Evolutionary conservation across 2,329 filamentous ascomycete genomes (phyloP).

Genomic region (Chaetomium strumarium): DNA sequence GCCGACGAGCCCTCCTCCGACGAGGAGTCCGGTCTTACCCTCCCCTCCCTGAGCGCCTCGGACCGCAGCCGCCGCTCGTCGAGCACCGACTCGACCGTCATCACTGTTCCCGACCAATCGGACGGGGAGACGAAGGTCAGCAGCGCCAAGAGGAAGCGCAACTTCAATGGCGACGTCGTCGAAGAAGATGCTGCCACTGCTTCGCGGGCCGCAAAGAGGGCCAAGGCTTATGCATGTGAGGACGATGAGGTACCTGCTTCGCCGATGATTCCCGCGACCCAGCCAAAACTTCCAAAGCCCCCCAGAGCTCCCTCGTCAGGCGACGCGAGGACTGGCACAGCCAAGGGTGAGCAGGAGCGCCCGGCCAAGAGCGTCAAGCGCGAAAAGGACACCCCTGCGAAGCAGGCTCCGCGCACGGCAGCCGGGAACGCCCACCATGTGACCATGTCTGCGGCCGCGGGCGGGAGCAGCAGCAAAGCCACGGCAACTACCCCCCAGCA

Average conservation of each 20-base stretch:
- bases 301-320: slow-evolving; percentile 7
- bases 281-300: slow-evolving; percentile 3
- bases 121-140: not conserved
- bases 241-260: too few relatives aligned
- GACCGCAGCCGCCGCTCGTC: not conserved
- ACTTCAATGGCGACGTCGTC: not conserved
- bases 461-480: not conserved
- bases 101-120: slow-evolving; percentile 3
- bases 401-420: not conserved
- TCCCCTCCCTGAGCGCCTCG: not conserved
- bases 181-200: not conserved
- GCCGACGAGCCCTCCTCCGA: slow-evolving; percentile 13
- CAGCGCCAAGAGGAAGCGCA: slow-evolving; percentile 7
- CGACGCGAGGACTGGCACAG: not conserved
- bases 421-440: too few relatives aligned
- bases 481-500: not conserved
- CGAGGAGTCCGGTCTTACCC: slow-evolving; percentile 7
- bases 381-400: not conserved
- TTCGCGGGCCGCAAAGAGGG: not conserved
- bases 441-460: not conserved
- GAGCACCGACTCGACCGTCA: not conserved
- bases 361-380: slow-evolving; percentile 11
- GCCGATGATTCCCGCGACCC: not conserved
- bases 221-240: not conserved
- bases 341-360: not conserved